Evolutionary conservation across 129 eudicot species (phyloP).

Genomic region (Centaurea solstitialis): DNA sequence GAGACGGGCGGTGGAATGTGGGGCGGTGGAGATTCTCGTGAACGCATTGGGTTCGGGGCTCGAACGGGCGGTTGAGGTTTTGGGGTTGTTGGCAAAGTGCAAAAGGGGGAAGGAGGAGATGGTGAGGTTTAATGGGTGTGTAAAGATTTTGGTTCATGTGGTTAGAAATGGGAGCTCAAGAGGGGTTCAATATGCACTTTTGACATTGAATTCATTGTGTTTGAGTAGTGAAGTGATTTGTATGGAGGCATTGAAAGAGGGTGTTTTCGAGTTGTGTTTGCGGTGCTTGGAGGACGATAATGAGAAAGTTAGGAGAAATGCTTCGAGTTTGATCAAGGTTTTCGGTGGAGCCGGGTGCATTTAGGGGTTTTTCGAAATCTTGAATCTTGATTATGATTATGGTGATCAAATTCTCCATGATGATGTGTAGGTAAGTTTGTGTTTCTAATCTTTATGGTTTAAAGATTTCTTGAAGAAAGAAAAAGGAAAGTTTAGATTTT

Average conservation of each 20-base stretch:
- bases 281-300: constrained; percentile 83
- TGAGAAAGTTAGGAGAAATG: constrained; percentile 77
- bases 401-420: background rate
- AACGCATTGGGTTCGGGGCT: constrained; percentile 52
- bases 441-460: constrained; percentile 35
- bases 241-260: constrained; percentile 58
- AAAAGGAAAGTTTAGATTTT: constrained; percentile 32
- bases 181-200: constrained; percentile 75
- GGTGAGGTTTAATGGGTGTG: constrained; percentile 48
- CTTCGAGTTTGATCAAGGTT: constrained; percentile 75
- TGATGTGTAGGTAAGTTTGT: constrained; percentile 31
- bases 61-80: constrained; percentile 87
- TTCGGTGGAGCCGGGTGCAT: constrained; percentile 47
- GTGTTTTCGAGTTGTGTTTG: constrained; percentile 74
- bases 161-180: constrained; percentile 82
- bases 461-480: constrained; percentile 44
- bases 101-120: constrained; percentile 68
- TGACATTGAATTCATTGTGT: constrained; percentile 62
- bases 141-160: constrained; percentile 53
- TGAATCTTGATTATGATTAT: background rate
- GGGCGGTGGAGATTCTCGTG: constrained; percentile 61
- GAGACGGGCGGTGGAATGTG: constrained; percentile 65
- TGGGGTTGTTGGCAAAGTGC: constrained; percentile 79
- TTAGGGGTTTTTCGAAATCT: background rate
- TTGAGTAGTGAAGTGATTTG: constrained; percentile 50